These are phyloP conservation scores for Teratosphaeria viscida DNA, from an alignment of 2,329 filamentous ascomycete genomes.

Conservation along the genomic window DNA sequence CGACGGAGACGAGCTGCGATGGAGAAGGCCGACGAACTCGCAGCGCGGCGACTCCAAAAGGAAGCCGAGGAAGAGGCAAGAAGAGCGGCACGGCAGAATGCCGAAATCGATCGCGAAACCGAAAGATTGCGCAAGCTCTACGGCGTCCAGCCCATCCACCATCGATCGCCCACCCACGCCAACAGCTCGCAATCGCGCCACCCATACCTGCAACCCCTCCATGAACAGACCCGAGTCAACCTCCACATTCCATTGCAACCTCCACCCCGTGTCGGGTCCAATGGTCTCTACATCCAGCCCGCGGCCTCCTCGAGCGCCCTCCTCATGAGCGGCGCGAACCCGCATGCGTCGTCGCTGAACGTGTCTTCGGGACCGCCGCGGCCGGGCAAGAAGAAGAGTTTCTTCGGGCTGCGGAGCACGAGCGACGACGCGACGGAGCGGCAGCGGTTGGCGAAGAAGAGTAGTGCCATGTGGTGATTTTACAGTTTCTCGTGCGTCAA, in stretches of 20 bases:
- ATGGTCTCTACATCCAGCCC: slow-evolving; percentile 22
- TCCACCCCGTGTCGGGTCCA: slow-evolving; percentile 9
- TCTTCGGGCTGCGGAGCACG: slow-evolving; percentile 25
- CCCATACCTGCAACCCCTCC: slow-evolving; percentile 13
- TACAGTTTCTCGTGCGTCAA: not conserved
- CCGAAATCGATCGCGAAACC: slow-evolving; percentile 60
- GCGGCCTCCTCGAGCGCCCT: slow-evolving; percentile 18
- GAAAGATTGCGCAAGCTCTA: slow-evolving; percentile 60
- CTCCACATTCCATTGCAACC: slow-evolving; percentile 6
- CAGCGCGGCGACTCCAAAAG: slow-evolving; percentile 47
- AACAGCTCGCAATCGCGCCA: slow-evolving; percentile 6
- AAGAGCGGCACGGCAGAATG: slow-evolving; percentile 41
- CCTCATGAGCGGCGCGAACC: slow-evolving; percentile 25
- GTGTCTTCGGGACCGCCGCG: slow-evolving; percentile 2
- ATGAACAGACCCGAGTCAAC: slow-evolving; percentile 11
- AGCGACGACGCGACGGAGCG: slow-evolving; percentile 18
- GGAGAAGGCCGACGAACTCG: slow-evolving; percentile 48
- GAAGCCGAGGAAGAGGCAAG: slow-evolving; percentile 46
- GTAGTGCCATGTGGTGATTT: slow-evolving; percentile 33
- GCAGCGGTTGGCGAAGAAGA: slow-evolving; percentile 32
- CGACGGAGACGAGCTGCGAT: slow-evolving; percentile 42
- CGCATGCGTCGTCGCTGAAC: slow-evolving; percentile 8
- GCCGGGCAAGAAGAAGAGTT: slow-evolving; percentile 26
- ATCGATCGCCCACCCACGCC: not conserved
- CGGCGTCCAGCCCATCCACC: slow-evolving; percentile 38